Percentiles rank a stretch among this genome's conserved stretches.
Conservation (phyloP, 148 eudicot genomes). For the Heliamphora exappendiculata region DNA sequence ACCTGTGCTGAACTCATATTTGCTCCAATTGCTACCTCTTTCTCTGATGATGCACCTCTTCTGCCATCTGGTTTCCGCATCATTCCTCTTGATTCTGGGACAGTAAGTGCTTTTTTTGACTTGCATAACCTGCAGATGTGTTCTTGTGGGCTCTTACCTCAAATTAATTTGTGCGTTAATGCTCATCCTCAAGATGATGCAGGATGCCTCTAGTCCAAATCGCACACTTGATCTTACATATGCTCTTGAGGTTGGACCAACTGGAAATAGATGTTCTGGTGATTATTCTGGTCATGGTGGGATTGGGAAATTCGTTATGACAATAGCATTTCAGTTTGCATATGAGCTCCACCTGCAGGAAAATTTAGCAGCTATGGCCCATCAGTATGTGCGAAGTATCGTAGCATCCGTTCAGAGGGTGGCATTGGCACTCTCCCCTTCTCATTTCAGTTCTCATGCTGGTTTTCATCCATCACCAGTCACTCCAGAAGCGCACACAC, state of each 20-base stretch:
- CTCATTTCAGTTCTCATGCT: slow-evolving; percentile 45
- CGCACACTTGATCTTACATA: slow-evolving; percentile 97
- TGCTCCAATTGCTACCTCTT: slow-evolving; percentile 96
- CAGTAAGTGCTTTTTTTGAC: slow-evolving; percentile 31
- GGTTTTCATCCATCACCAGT: slow-evolving; percentile 67
- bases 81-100: slow-evolving; percentile 80
- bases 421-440: slow-evolving; percentile 83
- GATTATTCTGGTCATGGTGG: slow-evolving; percentile 37
- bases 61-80: slow-evolving; percentile 94
- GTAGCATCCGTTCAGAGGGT: slow-evolving; percentile 96
- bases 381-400: slow-evolving; percentile 81
- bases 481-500: slow-evolving; percentile 86
- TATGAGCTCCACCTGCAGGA: slow-evolving; percentile 97
- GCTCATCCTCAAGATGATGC: slow-evolving; percentile 2
- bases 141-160: not conserved
- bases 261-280: slow-evolving; percentile 47
- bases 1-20: slow-evolving; percentile 91
- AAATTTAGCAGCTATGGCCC: slow-evolving; percentile 84
- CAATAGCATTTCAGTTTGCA: slow-evolving; percentile 93
- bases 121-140: not conserved
- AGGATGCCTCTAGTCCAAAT: slow-evolving; percentile 93
- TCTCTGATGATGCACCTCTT: slow-evolving; percentile 94
- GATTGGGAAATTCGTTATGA: slow-evolving; percentile 77
- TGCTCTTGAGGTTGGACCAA: slow-evolving; percentile 76
- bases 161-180: not conserved